These are phyloP conservation scores for Phanerodontia chrysosporium DNA, from an alignment of 768 basidiomycete species.

Conservation along the genomic window DNA sequence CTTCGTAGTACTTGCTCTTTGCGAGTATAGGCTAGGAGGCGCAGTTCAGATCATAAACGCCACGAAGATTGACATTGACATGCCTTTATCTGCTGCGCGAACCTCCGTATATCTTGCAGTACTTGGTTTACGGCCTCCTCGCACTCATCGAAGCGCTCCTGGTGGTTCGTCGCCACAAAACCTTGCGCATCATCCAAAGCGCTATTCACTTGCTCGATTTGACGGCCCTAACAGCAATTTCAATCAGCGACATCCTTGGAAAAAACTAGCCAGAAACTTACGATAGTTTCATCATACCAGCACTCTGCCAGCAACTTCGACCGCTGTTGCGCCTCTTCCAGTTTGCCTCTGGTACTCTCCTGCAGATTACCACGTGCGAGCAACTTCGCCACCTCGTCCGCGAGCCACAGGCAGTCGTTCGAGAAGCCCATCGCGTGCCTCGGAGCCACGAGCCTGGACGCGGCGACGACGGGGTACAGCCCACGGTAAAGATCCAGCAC, in stretches of 20 bases:
- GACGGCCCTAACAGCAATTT: conserved; percentile 37
- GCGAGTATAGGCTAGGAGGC: conserved; percentile 54
- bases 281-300: conserved; percentile 69
- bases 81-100: conserved; percentile 74
- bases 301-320: conserved; percentile 58
- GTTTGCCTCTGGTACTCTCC: conserved; percentile 33
- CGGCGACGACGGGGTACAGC: conserved; percentile 64
- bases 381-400: conserved; percentile 44
- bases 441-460: conserved; percentile 41
- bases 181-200: conserved; percentile 54
- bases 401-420: conserved; percentile 76
- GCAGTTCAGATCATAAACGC: no score
- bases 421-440: conserved; percentile 68
- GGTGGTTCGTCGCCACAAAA: conserved; percentile 65
- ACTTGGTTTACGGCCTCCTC: conserved; percentile 63
- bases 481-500: conserved; percentile 79
- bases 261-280: conserved; percentile 31
- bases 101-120: conserved; percentile 56
- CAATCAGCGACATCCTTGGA: background rate
- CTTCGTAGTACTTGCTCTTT: conserved; percentile 68
- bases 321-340: conserved; percentile 46
- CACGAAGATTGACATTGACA: background rate
- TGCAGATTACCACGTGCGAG: conserved; percentile 8
- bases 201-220: conserved; percentile 42
- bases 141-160: conserved; percentile 73